Base-by-base conservation (phyloP, 2,329 filamentous ascomycete species). In the Colletotrichum sp. region DNA sequence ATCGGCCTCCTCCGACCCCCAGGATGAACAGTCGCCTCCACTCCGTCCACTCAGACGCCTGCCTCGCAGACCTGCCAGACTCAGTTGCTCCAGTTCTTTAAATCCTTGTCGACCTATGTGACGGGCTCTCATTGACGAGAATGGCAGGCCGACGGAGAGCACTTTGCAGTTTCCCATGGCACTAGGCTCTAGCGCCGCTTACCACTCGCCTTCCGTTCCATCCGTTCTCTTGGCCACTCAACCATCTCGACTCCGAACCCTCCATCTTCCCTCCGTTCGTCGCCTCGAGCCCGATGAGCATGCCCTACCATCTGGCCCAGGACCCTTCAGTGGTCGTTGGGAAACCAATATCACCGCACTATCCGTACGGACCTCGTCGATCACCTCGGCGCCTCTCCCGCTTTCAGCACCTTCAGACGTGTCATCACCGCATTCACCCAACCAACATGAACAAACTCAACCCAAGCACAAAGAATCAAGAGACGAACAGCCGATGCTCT, bases 371-470 rank as follows among this genome's bases (percentile, higher is more conserved):
- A 4, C 49, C n/a, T 27, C 13, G 73, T 76, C 73, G 64, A 73
- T 69, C 73, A 27, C 36, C 73, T 61, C 57, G 44, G 69, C 57
- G 34, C 57, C 70, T 69, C 73, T 73, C 64, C 73, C 73, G 73
- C 73, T 73, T 76, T 73, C 73, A 65, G 70, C 64, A 29, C 34
- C 64, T 57, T 75, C 62, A 64, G 62, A 67, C 69, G 62, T 72
- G 52, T 71, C 59, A 73, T 32, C 70, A 62, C 70, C 59, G 52
- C 57, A 36, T 49, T 65, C 64, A 61, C 57, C 27, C 19, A 36
- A 25, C 13, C 57, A 69, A 68, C 73, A 11, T 36, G n/a, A 32
- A n/a, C 59, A 29, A 73, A 39, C 57, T 36, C 22, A 59, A 39
- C 59, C 36, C 70, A 49, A 22, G n/a, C 27, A 30, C 19, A 16